These are phyloP conservation scores for Peronospora belbahrii DNA, from an alignment of 352 stramenopile genomes.

Conservation along the genomic window DNA sequence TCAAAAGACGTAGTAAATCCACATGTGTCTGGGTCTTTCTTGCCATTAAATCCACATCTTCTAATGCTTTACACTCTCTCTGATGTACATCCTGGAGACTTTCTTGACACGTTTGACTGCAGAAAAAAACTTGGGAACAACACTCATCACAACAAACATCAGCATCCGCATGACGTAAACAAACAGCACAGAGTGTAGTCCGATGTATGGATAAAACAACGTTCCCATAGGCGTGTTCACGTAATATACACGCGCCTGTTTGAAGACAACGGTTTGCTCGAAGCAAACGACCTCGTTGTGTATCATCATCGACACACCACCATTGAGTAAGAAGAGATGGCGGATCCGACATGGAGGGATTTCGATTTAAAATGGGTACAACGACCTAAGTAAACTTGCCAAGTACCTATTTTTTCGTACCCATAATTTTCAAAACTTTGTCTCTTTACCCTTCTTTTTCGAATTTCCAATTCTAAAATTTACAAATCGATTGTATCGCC, in stretches of 20 bases:
- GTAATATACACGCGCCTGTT: conserved; percentile 26
- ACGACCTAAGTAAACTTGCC: too few relatives aligned
- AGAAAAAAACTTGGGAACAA: conserved; percentile 38
- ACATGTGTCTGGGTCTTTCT: conserved; percentile 32
- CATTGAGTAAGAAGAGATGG: conserved; percentile 12
- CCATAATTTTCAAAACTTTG: too few relatives aligned
- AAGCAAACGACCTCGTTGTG: conserved; percentile 23
- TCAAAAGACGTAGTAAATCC: conserved; percentile 36
- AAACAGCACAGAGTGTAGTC: conserved; percentile 32
- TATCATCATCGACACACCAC: conserved; percentile 29
- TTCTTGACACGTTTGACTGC: conserved; percentile 33
- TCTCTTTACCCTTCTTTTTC: too few relatives aligned
- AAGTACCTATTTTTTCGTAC: too few relatives aligned
- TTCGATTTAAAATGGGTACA: too few relatives aligned
- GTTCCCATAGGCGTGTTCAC: conserved; percentile 28
- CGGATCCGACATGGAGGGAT: too few relatives aligned
- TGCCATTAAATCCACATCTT: conserved; percentile 37
- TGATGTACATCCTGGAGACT: conserved; percentile 31
- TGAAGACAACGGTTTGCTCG: conserved; percentile 17
- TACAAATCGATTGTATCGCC: neutral
- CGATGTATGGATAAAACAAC: conserved; percentile 29
- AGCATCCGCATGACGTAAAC: conserved; percentile 29
- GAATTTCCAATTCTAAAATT: too few relatives aligned
- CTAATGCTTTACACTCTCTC: conserved; percentile 35
- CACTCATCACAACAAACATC: conserved; percentile 52